A percentile compares a stretch with the other conserved stretches of the same genome.
phyloP scores from a whole-genome alignment of 352 stramenopile species.

The Globisporangium nagaii region DNA sequence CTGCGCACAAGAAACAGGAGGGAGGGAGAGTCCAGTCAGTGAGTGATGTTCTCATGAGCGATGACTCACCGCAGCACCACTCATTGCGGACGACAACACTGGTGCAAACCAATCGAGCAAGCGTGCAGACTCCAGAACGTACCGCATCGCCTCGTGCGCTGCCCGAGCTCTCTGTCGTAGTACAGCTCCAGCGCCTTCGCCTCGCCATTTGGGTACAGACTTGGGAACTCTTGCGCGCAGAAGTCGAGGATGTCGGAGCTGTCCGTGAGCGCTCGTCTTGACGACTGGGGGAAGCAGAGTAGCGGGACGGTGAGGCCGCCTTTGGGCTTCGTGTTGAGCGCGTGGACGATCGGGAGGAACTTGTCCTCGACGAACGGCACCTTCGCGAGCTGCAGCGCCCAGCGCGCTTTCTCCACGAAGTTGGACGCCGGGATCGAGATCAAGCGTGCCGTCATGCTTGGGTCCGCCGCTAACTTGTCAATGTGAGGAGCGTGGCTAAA shows the following conservation, averaged over 20 bases:
- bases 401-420: constrained; percentile 51
- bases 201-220: constrained; percentile 25
- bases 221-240: constrained; percentile 20
- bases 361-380: constrained; percentile 40
- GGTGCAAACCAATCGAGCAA: too few species aligned
- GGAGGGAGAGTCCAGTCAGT: too few species aligned
- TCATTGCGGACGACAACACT: too few species aligned
- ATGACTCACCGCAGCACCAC: too few species aligned
- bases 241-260: constrained; percentile 35
- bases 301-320: constrained; percentile 33
- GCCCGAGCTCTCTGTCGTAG: constrained; percentile 37
- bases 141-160: constrained; percentile 18
- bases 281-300: constrained; percentile 14
- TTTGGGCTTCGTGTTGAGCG: constrained; percentile 31
- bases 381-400: constrained; percentile 30
- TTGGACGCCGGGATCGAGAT: constrained; percentile 40
- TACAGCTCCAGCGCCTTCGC: constrained; percentile 28
- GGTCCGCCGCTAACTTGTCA: too few species aligned
- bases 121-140: background rate
- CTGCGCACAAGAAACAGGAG: constrained; percentile 1
- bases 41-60: too few species aligned
- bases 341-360: constrained; percentile 29
- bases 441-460: constrained; percentile 18
- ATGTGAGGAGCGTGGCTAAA: too few species aligned
- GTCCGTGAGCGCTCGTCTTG: constrained; percentile 19